Evolutionary conservation across 768 basidiomycete genomes (phyloP), one percentile per base, ranked within the genome.

Genomic region (Udeniomyces megalosporus): DNA sequence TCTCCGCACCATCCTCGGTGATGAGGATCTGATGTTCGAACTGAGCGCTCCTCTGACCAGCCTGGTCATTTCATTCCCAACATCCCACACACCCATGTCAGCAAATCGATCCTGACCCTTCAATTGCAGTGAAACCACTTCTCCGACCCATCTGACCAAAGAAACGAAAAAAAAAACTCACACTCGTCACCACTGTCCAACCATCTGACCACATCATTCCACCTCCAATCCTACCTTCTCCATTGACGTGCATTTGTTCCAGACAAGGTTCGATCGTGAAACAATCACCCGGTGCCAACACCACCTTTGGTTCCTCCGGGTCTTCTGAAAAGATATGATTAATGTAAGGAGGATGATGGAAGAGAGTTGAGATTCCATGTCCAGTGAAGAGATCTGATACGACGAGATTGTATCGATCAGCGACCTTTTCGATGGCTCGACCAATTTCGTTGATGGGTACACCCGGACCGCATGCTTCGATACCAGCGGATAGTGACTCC

Each of bases 101-200:
- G 5, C 26, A 29, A 28, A 3, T 50, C 49, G 49, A n/a, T 44
- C 31, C 20, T 34, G 1, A 26, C 35, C 20, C 2, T 7, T 42
- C 15, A 24, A 45, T 26, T n/a, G n/a, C n/a, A n/a, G n/a, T n/a
- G n/a, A n/a, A n/a, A n/a, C n/a, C n/a, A n/a, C n/a, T n/a, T n/a
- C n/a, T n/a, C n/a, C n/a, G n/a, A n/a, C n/a, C 46, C 1, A n/a
- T 2, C 12, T 8, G 6, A 58, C 8, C 29, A 6, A 58, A 28
- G 14, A 5, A 31, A 29, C 24, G 2, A n/a, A 20, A 34, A 26
- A 38, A 15, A 46, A 22, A 14, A 65, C 80, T 58, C 69, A 82
- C 90, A 77, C 86, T 83, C 0, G 89, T 90, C 0, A 86, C 85
- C n/a, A 85, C 82, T 2, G 88, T 90, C 91, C 91, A 93, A 28